Percentiles rank a stretch among this genome's conserved stretches.
Evolutionary conservation across 1,284 basidiomycete genomes (phyloP).

Genomic region (Moesziomyces antarcticus): DNA sequence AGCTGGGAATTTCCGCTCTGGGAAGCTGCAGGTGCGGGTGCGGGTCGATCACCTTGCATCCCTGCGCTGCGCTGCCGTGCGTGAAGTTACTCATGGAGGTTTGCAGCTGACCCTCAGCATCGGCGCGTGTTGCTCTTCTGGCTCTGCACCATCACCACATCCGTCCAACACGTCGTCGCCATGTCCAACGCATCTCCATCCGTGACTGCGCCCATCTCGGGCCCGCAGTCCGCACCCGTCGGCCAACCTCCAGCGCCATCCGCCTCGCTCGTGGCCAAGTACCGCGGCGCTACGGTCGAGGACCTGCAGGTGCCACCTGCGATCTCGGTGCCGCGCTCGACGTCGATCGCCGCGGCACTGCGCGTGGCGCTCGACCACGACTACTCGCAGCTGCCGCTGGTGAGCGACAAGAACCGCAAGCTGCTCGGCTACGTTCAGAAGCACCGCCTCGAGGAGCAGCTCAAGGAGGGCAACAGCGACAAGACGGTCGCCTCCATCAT

Average conservation of each 20-base stretch:
- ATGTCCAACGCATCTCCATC: slow-evolving; percentile 38
- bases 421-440: slow-evolving; percentile 63
- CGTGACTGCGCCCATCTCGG: slow-evolving; percentile 55
- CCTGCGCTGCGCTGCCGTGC: too few species aligned
- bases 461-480: slow-evolving; percentile 40
- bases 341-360: slow-evolving; percentile 44
- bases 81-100: slow-evolving; percentile 3
- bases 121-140: slow-evolving; percentile 15
- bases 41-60: too few species aligned
- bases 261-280: slow-evolving; percentile 46
- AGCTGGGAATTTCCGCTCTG: neutral
- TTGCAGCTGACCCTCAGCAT: neutral
- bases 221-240: slow-evolving; percentile 49
- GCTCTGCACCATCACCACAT: neutral
- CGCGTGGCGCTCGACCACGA: slow-evolving; percentile 61
- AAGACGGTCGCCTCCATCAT: slow-evolving; percentile 48
- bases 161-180: neutral
- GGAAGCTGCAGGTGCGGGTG: neutral
- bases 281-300: slow-evolving; percentile 60
- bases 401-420: slow-evolving; percentile 53
- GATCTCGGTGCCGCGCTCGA: slow-evolving; percentile 54
- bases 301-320: slow-evolving; percentile 62
- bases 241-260: slow-evolving; percentile 49
- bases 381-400: slow-evolving; percentile 60
- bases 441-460: slow-evolving; percentile 45